Evolutionary conservation across 306 rosid genomes (phyloP).

Genomic region (Medicago arabica): DNA sequence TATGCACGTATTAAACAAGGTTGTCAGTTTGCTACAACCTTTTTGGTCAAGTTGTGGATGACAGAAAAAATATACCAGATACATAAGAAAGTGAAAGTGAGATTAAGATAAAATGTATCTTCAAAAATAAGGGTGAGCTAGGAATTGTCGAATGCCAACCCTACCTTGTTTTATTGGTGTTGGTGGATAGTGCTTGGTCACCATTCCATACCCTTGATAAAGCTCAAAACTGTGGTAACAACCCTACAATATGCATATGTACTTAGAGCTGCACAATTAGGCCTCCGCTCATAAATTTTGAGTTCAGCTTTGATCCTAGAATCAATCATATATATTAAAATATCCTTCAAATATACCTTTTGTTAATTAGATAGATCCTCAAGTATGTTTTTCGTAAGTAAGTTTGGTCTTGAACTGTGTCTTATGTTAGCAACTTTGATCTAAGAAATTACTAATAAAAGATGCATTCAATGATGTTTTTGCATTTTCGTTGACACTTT

Average conservation of each 20-base stretch:
- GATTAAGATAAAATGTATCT: conserved; percentile 15
- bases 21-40: conserved; percentile 27
- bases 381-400: no score
- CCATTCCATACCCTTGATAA: conserved; percentile 57
- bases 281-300: not conserved
- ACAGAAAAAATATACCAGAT: conserved; percentile 3
- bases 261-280: not conserved
- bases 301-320: not conserved
- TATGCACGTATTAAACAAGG: conserved; percentile 35
- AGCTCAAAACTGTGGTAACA: conserved; percentile 35
- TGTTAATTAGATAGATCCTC: no score
- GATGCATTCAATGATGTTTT: no score
- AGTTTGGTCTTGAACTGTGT: no score
- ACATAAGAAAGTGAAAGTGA: conserved; percentile 32
- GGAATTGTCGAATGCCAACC: conserved; percentile 48
- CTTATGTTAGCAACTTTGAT: no score
- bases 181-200: conserved; percentile 60
- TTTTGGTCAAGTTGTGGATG: conserved; percentile 37
- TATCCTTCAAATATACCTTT: no score
- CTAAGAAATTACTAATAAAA: no score
- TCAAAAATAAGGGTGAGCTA: conserved; percentile 36
- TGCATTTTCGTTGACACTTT: not conserved
- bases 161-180: conserved; percentile 19
- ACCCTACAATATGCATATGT: conserved; percentile 54
- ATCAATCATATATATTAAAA: no score